Conservation (phyloP, 257 asterid species). For the Fraxinus excelsior region DNA sequence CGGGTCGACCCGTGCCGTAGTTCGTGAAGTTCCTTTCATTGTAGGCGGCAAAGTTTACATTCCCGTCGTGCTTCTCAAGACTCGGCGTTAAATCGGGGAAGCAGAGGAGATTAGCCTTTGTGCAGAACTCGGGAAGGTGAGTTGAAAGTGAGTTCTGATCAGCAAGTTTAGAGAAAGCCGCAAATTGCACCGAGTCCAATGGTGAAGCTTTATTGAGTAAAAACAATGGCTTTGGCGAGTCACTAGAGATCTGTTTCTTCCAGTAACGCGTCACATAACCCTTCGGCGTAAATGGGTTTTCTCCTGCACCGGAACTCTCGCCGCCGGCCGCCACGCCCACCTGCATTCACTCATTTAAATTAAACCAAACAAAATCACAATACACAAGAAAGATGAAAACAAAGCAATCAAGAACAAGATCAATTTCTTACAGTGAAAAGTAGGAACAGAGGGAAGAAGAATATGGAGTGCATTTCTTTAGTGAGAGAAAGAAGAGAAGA, state of each 20-base stretch:
- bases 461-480: slow-evolving; percentile 37
- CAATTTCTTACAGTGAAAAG: slow-evolving; percentile 34
- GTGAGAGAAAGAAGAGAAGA: slow-evolving; percentile 32
- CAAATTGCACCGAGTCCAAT: slow-evolving; percentile 47
- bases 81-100: slow-evolving; percentile 57
- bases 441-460: slow-evolving; percentile 23
- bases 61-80: slow-evolving; percentile 48
- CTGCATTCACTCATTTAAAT: slow-evolving; percentile 30
- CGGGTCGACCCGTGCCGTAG: slow-evolving; percentile 57
- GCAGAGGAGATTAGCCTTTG: slow-evolving; percentile 66
- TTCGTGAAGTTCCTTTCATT: slow-evolving; percentile 57
- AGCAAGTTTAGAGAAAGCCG: slow-evolving; percentile 59
- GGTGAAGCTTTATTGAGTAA: slow-evolving; percentile 66
- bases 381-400: background rate
- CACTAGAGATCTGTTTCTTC: slow-evolving; percentile 61
- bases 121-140: slow-evolving; percentile 61
- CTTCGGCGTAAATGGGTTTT: slow-evolving; percentile 64
- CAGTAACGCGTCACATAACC: slow-evolving; percentile 60
- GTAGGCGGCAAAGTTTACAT: slow-evolving; percentile 52
- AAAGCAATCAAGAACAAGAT: background rate
- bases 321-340: slow-evolving; percentile 36
- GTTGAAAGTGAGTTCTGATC: slow-evolving; percentile 57
- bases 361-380: background rate
- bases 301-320: slow-evolving; percentile 16
- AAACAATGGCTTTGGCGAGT: slow-evolving; percentile 54